These are phyloP conservation scores for Eudorina sp. DNA, from an alignment of 139 green algal species.

Conservation along the genomic window DNA sequence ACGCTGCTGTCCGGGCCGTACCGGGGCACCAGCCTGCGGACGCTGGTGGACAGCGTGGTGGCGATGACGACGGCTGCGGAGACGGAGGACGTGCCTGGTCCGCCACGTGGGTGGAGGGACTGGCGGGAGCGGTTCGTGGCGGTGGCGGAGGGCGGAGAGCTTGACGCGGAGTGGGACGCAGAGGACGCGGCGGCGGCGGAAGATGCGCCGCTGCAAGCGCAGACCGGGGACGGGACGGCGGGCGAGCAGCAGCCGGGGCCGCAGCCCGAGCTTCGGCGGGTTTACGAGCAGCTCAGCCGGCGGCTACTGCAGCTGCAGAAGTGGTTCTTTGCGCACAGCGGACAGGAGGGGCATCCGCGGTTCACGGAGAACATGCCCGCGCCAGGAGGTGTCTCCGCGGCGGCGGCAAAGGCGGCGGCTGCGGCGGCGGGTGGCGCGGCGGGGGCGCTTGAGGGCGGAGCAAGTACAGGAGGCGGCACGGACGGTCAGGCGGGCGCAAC, in stretches of 20 bases:
- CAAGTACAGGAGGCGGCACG: too few relatives aligned
- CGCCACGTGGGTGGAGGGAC: not conserved
- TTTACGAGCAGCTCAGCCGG: conserved; percentile 21
- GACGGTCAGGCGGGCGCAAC: not conserved
- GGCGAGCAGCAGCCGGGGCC: not conserved
- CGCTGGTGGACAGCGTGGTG: conserved; percentile 13
- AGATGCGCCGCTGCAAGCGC: not conserved
- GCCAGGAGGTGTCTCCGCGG: not conserved
- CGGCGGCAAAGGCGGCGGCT: not conserved
- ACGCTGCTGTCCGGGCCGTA: conserved; percentile 9
- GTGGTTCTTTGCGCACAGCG: conserved; percentile 34
- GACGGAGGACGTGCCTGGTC: conserved; percentile 16
- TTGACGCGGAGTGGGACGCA: not conserved
- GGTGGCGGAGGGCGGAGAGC: conserved; percentile 4
- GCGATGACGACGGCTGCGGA: conserved; percentile 12
- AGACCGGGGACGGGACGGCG: not conserved
- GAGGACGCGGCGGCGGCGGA: not conserved
- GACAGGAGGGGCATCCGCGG: conserved; percentile 35
- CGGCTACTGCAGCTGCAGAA: conserved; percentile 33
- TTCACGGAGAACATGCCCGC: conserved; percentile 44
- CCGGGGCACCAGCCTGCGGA: conserved; percentile 9
- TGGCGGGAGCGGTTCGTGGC: conserved; percentile 33
- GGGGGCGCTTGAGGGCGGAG: not conserved
- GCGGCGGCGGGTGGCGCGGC: not conserved
- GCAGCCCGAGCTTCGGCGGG: not conserved